phyloP scores from a whole-genome alignment of 176 grass and related monocot species.

The Cenchrus americanus region DNA sequence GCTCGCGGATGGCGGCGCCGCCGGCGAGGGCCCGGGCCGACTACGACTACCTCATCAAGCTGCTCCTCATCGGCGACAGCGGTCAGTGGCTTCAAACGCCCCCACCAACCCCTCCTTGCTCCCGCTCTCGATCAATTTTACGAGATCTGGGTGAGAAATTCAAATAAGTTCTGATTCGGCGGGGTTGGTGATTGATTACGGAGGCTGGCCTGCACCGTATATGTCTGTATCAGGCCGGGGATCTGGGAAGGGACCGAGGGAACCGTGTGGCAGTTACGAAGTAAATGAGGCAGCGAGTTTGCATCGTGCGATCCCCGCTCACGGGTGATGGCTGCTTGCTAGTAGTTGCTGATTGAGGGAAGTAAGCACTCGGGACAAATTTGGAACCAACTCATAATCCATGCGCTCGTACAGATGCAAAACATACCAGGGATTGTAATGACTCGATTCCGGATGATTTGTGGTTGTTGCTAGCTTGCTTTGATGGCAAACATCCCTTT shows the following conservation, averaged over 20 bases:
- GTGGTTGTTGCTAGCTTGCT: background rate
- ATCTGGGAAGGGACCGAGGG: background rate
- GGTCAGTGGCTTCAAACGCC: background rate
- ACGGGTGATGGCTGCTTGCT: background rate
- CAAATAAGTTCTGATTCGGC: background rate
- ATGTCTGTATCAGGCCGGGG: background rate
- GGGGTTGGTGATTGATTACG: background rate
- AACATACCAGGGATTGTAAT: background rate
- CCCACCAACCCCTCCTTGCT: too few relatives aligned
- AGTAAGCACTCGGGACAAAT: background rate
- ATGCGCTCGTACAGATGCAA: too few relatives aligned
- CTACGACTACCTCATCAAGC: constrained; percentile 92
- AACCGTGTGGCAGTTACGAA: background rate
- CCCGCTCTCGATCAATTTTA: background rate
- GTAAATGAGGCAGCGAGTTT: background rate
- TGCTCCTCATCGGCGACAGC: constrained; percentile 59
- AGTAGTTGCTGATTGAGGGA: background rate
- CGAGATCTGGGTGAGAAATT: background rate
- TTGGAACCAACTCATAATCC: background rate
- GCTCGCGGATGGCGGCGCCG: constrained; percentile 66
- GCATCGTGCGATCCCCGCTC: background rate
- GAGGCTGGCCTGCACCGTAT: background rate
- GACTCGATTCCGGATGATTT: background rate
- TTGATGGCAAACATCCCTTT: background rate
- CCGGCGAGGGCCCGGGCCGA: constrained; percentile 85